A percentile compares a stretch with the other conserved stretches of the same genome.
Conservation (phyloP, 306 rosid species). For the Quillaja saponaria region DNA sequence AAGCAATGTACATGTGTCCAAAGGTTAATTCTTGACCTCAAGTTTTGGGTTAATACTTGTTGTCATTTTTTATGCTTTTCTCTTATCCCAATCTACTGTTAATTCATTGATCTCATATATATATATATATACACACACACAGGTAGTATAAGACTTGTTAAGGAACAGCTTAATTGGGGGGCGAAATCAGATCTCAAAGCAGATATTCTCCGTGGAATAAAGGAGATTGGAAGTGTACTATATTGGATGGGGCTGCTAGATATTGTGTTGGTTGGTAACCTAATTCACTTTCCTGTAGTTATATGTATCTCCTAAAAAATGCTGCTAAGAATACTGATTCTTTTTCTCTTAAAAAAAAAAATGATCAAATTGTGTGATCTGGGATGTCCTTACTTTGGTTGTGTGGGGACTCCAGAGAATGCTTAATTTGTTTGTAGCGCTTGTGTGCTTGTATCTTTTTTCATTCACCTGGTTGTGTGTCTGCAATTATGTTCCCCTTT, state of each 20-base stretch:
- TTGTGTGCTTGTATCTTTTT: too few species aligned
- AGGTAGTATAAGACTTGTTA: constrained; percentile 89
- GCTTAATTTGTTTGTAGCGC: too few species aligned
- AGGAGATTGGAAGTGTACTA: constrained; percentile 95
- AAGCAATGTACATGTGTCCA: too few species aligned
- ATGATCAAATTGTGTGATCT: too few species aligned
- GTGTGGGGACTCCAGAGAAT: neutral
- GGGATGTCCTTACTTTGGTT: constrained; percentile 3
- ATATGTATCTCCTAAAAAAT: neutral
- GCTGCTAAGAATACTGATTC: neutral
- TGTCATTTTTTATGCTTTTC: too few species aligned
- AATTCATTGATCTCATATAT: constrained; percentile 28
- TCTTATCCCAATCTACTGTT: too few species aligned
- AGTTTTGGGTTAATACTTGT: too few species aligned
- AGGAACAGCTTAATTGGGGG: constrained; percentile 91
- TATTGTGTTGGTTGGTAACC: constrained; percentile 80
- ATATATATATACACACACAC: too few species aligned
- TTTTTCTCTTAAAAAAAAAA: too few species aligned
- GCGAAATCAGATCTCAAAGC: constrained; percentile 78
- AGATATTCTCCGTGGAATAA: constrained; percentile 88
- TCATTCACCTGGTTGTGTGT: too few species aligned
- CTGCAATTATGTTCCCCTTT: too few species aligned
- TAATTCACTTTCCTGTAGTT: constrained; percentile 17
- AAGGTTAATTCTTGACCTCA: too few species aligned
- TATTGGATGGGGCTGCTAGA: constrained; percentile 97